Conservation (phyloP, 495 filamentous ascomycete genomes). For the Articulospora tetracladia region DNA sequence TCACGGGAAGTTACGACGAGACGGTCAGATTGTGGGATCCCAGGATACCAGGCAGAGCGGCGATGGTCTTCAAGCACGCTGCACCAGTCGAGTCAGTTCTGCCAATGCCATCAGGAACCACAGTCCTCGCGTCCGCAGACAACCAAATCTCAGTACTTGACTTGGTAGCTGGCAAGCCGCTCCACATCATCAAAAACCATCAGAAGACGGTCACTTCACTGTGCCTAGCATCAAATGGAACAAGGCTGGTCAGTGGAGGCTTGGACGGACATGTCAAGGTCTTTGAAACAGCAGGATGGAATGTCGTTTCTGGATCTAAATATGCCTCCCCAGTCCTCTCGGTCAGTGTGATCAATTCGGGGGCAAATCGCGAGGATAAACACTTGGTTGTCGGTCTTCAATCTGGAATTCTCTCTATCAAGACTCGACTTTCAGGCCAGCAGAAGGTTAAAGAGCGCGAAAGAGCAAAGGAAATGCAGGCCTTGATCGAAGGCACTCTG, state of each 20-base stretch:
- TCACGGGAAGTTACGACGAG: conserved; percentile 89
- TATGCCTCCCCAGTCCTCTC: conserved; percentile 88
- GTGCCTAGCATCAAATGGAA: conserved; percentile 67
- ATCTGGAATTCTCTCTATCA: conserved; percentile 81
- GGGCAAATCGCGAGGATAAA: conserved; percentile 62
- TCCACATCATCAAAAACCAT: conserved; percentile 85
- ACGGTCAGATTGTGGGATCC: conserved; percentile 95
- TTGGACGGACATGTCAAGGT: conserved; percentile 96
- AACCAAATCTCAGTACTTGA: conserved; percentile 93
- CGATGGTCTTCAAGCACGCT: conserved; percentile 88
- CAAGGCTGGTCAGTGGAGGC: conserved; percentile 77
- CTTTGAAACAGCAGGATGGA: conserved; percentile 88
- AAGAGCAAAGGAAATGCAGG: conserved; percentile 80
- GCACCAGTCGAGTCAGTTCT: conserved; percentile 83
- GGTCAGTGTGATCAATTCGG: conserved; percentile 66
- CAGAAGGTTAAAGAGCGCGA: conserved; percentile 62
- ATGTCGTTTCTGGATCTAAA: conserved; percentile 86
- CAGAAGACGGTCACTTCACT: conserved; percentile 96
- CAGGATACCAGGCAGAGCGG: conserved; percentile 56
- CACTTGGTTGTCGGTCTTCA: conserved; percentile 89
- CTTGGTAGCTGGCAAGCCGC: conserved; percentile 82
- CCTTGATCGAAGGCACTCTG: conserved; percentile 72
- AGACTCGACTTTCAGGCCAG: conserved; percentile 79
- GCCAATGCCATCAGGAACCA: conserved; percentile 80
- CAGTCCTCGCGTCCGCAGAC: conserved; percentile 77